Base-by-base conservation (phyloP, 2,329 filamentous ascomycete species). In the Ciborinia camelliae region DNA sequence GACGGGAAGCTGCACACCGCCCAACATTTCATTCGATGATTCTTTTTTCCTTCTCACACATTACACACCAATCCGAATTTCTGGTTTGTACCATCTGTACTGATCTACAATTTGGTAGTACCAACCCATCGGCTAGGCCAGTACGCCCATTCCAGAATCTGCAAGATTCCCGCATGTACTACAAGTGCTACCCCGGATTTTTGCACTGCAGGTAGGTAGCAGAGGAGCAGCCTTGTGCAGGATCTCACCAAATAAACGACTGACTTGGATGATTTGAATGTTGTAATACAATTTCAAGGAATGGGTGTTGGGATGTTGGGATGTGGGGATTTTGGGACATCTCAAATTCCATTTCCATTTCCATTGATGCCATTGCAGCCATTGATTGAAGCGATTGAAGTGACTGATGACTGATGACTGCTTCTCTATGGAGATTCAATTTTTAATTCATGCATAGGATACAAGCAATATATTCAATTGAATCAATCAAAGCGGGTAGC, bases 1-100 rank as follows among this genome's bases (percentile, higher is more conserved):
- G 28, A 66, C 65, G 65, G 62, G 62, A 64, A 58, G 35, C 62
- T 64, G 65, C 65, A 64, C 65, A 66, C 65, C 65, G 65, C 62
- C 54, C 23, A 59, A 18, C 30, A 47, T 57, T 15, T 45, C 30
- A 59, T 59, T 59, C 30, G 55, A 59, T 26, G 41, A 59, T 26
- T 58, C 20, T 52, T 10, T 20, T 47, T 47, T 2, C 7, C 26
- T 30, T 28, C 39, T n/a, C 26, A 26, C 55, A 26, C 4, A 48
- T 48, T 28, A 26, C 14, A 47, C 30, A 59, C 37, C 63, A 57
- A 62, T 64, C 48, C 54, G 51, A 41, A 45, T 41, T 64, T 48
- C 50, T 61, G 48, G 61, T 39, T 51, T 45, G 54, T 64, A 35
- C n/a, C 47, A 53, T 14, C 43, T 47, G 55, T 20, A 47, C 48